These are phyloP conservation scores for Globisporangium barbulae DNA, from an alignment of 352 stramenopile genomes.

Conservation along the genomic window DNA sequence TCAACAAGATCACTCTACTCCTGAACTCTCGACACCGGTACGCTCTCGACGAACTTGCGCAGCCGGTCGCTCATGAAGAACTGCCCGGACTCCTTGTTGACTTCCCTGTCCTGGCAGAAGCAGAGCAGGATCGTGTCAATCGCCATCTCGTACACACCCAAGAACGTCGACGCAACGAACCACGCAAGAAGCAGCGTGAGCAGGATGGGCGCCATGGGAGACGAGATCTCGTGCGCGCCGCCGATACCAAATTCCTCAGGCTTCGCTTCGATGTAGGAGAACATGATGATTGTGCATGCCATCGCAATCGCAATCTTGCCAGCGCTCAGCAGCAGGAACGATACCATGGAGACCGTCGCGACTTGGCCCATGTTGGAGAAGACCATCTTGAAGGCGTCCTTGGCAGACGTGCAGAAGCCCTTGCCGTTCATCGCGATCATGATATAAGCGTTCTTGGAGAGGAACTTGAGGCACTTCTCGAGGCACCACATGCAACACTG, in stretches of 20 bases:
- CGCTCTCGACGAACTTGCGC: slow-evolving; percentile 61
- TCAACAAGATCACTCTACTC: not conserved
- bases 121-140: slow-evolving; percentile 95
- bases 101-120: slow-evolving; percentile 92
- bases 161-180: slow-evolving; percentile 93
- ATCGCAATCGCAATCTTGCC: slow-evolving; percentile 87
- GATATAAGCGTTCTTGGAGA: slow-evolving; percentile 98
- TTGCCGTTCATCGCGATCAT: slow-evolving; percentile 76
- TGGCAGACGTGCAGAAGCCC: slow-evolving; percentile 83
- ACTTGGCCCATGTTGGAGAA: slow-evolving; percentile 88
- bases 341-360: slow-evolving; percentile 87
- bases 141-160: slow-evolving; percentile 93
- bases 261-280: slow-evolving; percentile 59
- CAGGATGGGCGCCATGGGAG: slow-evolving; percentile 80
- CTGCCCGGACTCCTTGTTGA: slow-evolving; percentile 63
- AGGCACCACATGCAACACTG: slow-evolving; percentile 95
- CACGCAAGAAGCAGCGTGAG: slow-evolving; percentile 91
- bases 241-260: slow-evolving; percentile 48
- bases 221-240: slow-evolving; percentile 67
- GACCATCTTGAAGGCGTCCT: slow-evolving; percentile 93
- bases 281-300: slow-evolving; percentile 49
- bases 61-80: slow-evolving; percentile 84
- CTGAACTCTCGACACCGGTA: slow-evolving; percentile 28
- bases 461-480: slow-evolving; percentile 94
- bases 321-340: slow-evolving; percentile 89